Percentiles rank a stretch among this genome's conserved stretches.
Conservation (phyloP, 306 rosid species). For the Ochetophila trinervis region DNA sequence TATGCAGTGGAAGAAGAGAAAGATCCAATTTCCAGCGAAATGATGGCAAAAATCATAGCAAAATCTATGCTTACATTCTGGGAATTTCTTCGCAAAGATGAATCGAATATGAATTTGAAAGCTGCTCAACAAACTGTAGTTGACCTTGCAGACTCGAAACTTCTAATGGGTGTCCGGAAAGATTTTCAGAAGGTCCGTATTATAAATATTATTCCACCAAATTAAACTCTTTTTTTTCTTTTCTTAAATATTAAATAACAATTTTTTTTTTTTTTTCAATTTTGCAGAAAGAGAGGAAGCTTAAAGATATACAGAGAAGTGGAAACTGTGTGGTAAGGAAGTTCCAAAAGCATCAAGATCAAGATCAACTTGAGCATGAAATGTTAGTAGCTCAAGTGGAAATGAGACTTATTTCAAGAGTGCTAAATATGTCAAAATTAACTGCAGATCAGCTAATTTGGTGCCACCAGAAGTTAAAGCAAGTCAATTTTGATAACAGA, state of each 20-base stretch:
- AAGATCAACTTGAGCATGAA: constrained; percentile 37
- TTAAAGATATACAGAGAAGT: constrained; percentile 62
- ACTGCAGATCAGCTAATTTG: constrained; percentile 61
- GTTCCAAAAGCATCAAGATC: constrained; percentile 62
- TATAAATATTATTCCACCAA: not conserved
- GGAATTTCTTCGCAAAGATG: constrained; percentile 64
- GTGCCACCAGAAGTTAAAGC: constrained; percentile 61
- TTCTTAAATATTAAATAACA: not conserved
- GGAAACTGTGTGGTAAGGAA: constrained; percentile 70
- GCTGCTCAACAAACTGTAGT: constrained; percentile 33
- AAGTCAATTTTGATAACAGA: constrained; percentile 47
- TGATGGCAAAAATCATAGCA: constrained; percentile 46
- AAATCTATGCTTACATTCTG: constrained; percentile 67
- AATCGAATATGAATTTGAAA: constrained; percentile 30
- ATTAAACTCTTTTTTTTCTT: not conserved
- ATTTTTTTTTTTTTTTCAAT: constrained; percentile 12
- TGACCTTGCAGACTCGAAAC: constrained; percentile 41
- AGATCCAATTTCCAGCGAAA: constrained; percentile 36
- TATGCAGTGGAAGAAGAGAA: constrained; percentile 28
- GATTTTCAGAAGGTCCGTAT: constrained; percentile 56
- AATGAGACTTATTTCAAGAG: constrained; percentile 66
- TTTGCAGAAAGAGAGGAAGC: constrained; percentile 64
- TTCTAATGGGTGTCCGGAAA: constrained; percentile 37
- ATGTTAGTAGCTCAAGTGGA: constrained; percentile 70
- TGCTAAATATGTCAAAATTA: constrained; percentile 60